Conservation (phyloP, 805 yeast species). For the Candida odintsovae region DNA sequence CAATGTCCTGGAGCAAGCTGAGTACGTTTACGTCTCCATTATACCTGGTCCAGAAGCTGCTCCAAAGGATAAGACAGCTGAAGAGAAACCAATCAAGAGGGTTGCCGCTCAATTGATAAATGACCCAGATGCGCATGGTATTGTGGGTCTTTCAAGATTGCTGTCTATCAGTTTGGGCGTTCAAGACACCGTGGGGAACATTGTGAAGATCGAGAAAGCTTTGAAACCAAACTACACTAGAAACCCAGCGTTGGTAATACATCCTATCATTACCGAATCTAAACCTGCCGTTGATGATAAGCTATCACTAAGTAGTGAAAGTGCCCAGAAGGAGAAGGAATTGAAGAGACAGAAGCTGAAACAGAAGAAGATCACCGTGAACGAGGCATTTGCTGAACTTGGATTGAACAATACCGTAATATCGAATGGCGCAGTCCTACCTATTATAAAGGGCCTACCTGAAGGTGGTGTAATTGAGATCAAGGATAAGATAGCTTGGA, state of each 20-base stretch:
- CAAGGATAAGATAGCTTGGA: constrained; percentile 36
- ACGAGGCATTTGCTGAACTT: constrained; percentile 12
- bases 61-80: constrained; percentile 10
- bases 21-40: constrained; percentile 45
- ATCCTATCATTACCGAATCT: constrained; percentile 44
- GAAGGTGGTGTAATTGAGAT: constrained; percentile 56
- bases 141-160: constrained; percentile 47
- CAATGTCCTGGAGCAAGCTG: constrained; percentile 29
- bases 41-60: constrained; percentile 42
- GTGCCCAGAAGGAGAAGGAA: constrained; percentile 17
- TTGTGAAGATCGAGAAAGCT: constrained; percentile 44
- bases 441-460: constrained; percentile 45
- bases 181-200: constrained; percentile 43
- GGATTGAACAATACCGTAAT: constrained; percentile 29
- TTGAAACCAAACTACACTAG: constrained; percentile 26
- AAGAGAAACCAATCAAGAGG: constrained; percentile 8
- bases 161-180: constrained; percentile 54
- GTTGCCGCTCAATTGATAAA: constrained; percentile 48
- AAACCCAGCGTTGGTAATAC: constrained; percentile 40
- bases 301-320: constrained; percentile 17
- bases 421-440: constrained; percentile 48
- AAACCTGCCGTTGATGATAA: constrained; percentile 23
- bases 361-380: constrained; percentile 18
- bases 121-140: constrained; percentile 27
- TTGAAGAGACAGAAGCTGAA: constrained; percentile 15